Evolutionary conservation across 164 flowering plant genomes (phyloP), one percentile per base, ranked within the genome.

Genomic region (Annona cherimola): DNA sequence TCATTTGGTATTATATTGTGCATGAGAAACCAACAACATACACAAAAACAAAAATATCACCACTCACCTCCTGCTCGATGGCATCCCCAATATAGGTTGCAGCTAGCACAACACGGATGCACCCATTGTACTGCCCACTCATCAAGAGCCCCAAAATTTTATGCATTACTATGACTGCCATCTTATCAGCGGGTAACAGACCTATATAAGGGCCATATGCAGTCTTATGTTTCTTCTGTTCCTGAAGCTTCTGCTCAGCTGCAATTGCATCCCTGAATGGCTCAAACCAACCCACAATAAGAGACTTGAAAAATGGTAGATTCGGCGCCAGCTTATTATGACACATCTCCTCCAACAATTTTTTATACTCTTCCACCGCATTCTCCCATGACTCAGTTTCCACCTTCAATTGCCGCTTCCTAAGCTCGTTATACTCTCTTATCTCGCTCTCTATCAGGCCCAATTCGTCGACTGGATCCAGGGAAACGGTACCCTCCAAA

Each of bases 91-190:
- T 84, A 61, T 85, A 83, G 71, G 88, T 74, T 0, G 99, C 97
- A 67, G 97, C 97, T 66, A 88, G 90, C 73, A 91, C 92, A 69
- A 95, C 83, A 60, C 83, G 77, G 54, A 90, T 90, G 44, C 81
- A 84, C 65, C 92, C 86, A 19, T 82, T 86, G 1, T 84, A 89
- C 60, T 80, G 77, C 20, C 80, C 90, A 63, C 73, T 76, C 96
- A 89, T 88, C 74, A 95, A 71, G 82, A 91, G 66, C 4, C 81
- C 89, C 98, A 95, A 90, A 86, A 92, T 84, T 78, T 89, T 95
- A 76, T 95, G 97, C 99, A 95, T 91, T 39, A 88, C 93, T 70
- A 95, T 92, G n/a, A 95, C 85, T 2, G 99, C 97, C 87, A 92
- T 88, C 76, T 91, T 92, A 71, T 91, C 99, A 0, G 98, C 88